Conservation (phyloP, 2,329 filamentous ascomycete genomes). For the Torrubiellomyces zombiae region DNA sequence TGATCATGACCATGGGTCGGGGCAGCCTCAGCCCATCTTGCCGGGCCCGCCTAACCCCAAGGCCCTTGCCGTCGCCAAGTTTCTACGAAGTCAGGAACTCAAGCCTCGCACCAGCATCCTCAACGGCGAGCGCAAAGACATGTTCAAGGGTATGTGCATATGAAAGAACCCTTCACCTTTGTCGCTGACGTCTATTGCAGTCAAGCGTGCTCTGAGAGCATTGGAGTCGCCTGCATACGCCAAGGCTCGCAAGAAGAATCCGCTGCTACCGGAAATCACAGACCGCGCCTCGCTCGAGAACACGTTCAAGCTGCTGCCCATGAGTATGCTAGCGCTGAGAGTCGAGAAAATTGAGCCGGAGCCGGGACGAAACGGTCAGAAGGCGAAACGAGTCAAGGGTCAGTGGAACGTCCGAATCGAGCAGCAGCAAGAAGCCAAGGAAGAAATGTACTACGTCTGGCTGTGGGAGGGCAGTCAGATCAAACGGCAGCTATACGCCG, state of each 20-base stretch:
- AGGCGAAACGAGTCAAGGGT: conserved; percentile 81
- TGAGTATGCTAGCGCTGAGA: conserved; percentile 84
- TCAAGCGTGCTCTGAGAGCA: conserved; percentile 88
- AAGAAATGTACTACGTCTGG: conserved; percentile 93
- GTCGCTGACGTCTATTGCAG: conserved; percentile 26
- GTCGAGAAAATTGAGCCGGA: conserved; percentile 61
- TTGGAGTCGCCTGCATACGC: conserved; percentile 78
- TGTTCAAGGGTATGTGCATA: conserved; percentile 67
- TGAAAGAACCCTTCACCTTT: not conserved
- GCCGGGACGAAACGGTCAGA: conserved; percentile 46
- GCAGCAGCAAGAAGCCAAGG: conserved; percentile 77
- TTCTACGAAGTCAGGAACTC: conserved; percentile 66
- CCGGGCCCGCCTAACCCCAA: conserved; percentile 77
- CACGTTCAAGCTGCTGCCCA: conserved; percentile 82
- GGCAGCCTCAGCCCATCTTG: conserved; percentile 48
- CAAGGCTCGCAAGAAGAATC: conserved; percentile 80
- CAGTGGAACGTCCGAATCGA: conserved; percentile 93
- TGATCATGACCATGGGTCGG: conserved; percentile 15
- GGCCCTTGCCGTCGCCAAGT: conserved; percentile 77
- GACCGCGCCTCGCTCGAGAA: conserved; percentile 84
- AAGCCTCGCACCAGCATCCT: conserved; percentile 86
- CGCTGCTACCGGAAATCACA: conserved; percentile 71
- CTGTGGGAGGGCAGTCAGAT: conserved; percentile 87
- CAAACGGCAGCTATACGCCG: conserved; percentile 85
- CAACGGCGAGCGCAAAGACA: conserved; percentile 91